phyloP scores from a whole-genome alignment of 768 basidiomycete species.

The Punctularia strigosozonata region DNA sequence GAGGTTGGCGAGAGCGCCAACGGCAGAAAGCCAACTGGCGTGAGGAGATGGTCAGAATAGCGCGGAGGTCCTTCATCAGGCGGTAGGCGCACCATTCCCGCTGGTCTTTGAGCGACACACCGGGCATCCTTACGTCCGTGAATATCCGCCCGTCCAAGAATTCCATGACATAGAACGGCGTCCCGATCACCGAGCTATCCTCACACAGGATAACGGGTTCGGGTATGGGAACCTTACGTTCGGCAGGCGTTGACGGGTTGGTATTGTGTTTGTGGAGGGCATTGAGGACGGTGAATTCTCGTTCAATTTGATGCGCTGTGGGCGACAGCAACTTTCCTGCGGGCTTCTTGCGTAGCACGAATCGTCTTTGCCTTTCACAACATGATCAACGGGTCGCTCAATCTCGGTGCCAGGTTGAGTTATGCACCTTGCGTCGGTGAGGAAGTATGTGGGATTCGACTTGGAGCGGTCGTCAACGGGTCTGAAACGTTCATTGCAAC shows the following conservation, averaged over 20 bases:
- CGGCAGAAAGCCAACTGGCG: constrained; percentile 66
- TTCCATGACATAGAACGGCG: constrained; percentile 95
- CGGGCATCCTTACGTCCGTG: constrained; percentile 69
- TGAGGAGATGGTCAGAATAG: neutral
- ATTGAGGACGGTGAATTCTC: constrained; percentile 75
- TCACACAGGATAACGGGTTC: constrained; percentile 76
- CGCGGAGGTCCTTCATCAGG: neutral
- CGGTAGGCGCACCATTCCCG: constrained; percentile 49
- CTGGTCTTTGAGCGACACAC: constrained; percentile 48
- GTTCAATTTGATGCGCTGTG: constrained; percentile 92
- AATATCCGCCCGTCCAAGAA: constrained; percentile 92
- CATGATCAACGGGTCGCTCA: neutral
- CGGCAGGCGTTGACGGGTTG: constrained; percentile 32
- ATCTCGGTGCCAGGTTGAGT: neutral
- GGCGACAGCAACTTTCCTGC: constrained; percentile 75
- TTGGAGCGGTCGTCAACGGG: constrained; percentile 18
- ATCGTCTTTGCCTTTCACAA: constrained; percentile 37
- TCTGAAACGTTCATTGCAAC: neutral
- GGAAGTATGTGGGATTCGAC: constrained; percentile 96
- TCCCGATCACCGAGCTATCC: constrained; percentile 67
- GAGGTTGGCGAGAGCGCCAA: constrained; percentile 59
- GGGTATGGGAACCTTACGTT: constrained; percentile 68
- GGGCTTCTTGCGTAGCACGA: constrained; percentile 90
- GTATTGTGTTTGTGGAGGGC: constrained; percentile 70
- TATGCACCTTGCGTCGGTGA: constrained; percentile 63